Percentiles rank a stretch among this genome's conserved stretches.
These are phyloP conservation scores for Vigna mungo DNA, from an alignment of 306 rosid genomes.

Conservation along the genomic window DNA sequence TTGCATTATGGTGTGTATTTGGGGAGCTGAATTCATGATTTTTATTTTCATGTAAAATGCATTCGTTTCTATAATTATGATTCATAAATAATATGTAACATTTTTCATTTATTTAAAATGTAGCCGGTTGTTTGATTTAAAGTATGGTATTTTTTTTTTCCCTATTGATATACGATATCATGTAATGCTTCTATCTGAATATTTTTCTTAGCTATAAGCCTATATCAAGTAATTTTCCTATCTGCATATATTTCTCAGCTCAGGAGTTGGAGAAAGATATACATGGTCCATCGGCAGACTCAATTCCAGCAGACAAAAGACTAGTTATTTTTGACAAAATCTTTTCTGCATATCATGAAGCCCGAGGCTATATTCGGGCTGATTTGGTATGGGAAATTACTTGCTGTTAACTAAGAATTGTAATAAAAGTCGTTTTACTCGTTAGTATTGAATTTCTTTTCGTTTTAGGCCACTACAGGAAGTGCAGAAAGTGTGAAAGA, in stretches of 20 bases:
- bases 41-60: conserved; percentile 18
- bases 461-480: conserved; percentile 82
- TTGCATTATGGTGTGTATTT: not conserved
- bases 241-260: conserved; percentile 69
- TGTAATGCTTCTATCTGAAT: conserved; percentile 45
- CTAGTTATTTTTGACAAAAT: conserved; percentile 87
- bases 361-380: conserved; percentile 90
- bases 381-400: conserved; percentile 79
- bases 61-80: conserved; percentile 9
- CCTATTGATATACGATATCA: conserved; percentile 3
- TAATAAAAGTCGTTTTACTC: not conserved
- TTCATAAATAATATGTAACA: conserved; percentile 21
- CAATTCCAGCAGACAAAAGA: conserved; percentile 79
- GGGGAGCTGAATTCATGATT: not conserved
- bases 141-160: conserved; percentile 26
- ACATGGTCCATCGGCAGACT: conserved; percentile 71
- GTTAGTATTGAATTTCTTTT: conserved; percentile 33
- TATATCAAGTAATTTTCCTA: conserved; percentile 42
- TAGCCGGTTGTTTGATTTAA: conserved; percentile 26
- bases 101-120: not conserved
- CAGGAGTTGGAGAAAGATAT: conserved; percentile 95
- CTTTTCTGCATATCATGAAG: conserved; percentile 93
- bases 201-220: conserved; percentile 11
- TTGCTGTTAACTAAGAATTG: conserved; percentile 38
- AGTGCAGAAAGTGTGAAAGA: conserved; percentile 87